phyloP scores from a whole-genome alignment of 805 yeast species.

The Priceomyces melissophilus region DNA sequence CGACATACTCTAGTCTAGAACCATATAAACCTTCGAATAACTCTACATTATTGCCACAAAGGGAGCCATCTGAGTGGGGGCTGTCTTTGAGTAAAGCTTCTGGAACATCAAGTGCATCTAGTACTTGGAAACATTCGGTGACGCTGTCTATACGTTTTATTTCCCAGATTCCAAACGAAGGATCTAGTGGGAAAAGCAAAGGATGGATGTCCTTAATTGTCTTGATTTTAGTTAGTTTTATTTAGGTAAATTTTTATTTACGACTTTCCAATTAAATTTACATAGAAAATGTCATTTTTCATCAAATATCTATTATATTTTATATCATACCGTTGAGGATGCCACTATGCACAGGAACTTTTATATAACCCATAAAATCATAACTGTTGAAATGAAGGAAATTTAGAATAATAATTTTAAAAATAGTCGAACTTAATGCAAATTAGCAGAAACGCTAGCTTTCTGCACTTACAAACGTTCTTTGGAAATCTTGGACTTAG shows the following conservation, averaged over 20 bases:
- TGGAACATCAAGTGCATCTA: too few species aligned
- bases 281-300: background rate
- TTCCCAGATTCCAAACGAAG: too few species aligned
- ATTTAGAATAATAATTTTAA: constrained; percentile 3
- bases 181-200: too few species aligned
- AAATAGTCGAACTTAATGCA: background rate
- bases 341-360: constrained; percentile 39
- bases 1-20: too few species aligned
- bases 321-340: constrained; percentile 49
- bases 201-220: too few species aligned
- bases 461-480: constrained; percentile 2
- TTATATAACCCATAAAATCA: constrained; percentile 13
- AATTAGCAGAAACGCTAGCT: background rate
- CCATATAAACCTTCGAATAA: too few species aligned
- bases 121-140: too few species aligned
- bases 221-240: background rate
- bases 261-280: background rate
- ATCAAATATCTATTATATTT: background rate
- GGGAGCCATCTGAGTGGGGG: too few species aligned
- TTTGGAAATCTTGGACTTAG: constrained; percentile 6
- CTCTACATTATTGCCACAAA: too few species aligned
- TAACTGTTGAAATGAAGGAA: constrained; percentile 30
- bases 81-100: too few species aligned
- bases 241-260: background rate
- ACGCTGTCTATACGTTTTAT: too few species aligned